Evolutionary conservation across 257 asterid genomes (phyloP), one percentile per base, ranked within the genome.

Genomic region (Linaria vulgaris): DNA sequence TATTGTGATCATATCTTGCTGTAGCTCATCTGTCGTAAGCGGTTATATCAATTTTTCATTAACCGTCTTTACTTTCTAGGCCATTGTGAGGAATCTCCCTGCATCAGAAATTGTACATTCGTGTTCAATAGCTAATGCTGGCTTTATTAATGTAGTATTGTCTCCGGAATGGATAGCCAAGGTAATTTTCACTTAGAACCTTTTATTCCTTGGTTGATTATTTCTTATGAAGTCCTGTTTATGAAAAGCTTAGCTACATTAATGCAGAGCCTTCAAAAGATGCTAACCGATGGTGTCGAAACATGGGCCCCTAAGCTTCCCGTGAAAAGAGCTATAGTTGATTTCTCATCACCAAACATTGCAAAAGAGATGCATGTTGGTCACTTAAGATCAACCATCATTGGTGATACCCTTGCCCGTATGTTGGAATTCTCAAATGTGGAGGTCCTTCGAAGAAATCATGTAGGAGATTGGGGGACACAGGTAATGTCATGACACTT

Each of bases 351-450:
- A 5, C 99, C 99, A 16, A 94, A 94, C 79, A 87, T 90, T 46
- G 99, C 97, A 44, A 94, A 94, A 78, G 97, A 94, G 72, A 90
- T 94, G 97, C 99, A 94, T 69, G 97, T 94, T 34, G 99, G 99
- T 61, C 99, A 94, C 75, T 78, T 94, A 63, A 76, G 99, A 66
- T 94, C 99, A 20, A 87, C 99, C 16, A 94, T 94, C 44, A 94
- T 94, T 65, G 97, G 99, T 20, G 96, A 94, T 67, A 90, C 97
- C 53, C 74, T 94, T 25, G 95, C 97, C 46, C 95, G 99, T 65
- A 82, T 90, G 97, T 75, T 94, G 69, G 99, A 94, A 79, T 87
- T 71, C 67, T 82, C 96, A 61, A 82, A 90, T 56, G 96, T 90
- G 69, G 89, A 84, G 63, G 97, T 90, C 83, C 86, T 94, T 51